Percentiles rank a stretch among this genome's conserved stretches.
phyloP scores from a whole-genome alignment of 176 grass and related monocot species.

The Zizania latifolia region DNA sequence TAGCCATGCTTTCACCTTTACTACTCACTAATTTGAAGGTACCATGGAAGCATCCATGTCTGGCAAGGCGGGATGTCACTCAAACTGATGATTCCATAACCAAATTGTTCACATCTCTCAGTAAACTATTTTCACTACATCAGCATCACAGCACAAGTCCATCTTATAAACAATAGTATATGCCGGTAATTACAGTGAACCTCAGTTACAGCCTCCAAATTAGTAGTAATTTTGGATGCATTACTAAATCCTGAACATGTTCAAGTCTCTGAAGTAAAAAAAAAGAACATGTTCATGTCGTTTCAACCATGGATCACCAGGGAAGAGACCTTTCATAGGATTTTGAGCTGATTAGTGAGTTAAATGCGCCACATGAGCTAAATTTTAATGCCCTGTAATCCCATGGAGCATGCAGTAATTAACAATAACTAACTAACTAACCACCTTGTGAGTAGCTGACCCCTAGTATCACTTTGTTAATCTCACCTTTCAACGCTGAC shows the following conservation, averaged over 20 bases:
- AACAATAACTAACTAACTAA: too few relatives aligned
- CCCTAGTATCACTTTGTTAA: too few relatives aligned
- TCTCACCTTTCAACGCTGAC: not conserved
- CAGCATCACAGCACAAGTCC: not conserved
- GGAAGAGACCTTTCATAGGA: too few relatives aligned
- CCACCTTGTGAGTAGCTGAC: too few relatives aligned
- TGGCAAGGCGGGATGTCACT: not conserved
- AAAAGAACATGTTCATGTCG: too few relatives aligned
- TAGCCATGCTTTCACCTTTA: constrained; percentile 4
- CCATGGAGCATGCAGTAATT: too few relatives aligned
- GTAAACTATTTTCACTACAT: not conserved
- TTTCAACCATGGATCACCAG: too few relatives aligned
- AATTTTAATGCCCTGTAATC: too few relatives aligned
- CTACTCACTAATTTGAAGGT: not conserved
- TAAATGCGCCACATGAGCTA: too few relatives aligned
- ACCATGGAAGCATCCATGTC: not conserved
- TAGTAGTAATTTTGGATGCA: not conserved
- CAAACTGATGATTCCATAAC: not conserved
- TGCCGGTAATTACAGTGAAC: not conserved
- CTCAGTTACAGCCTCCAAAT: not conserved
- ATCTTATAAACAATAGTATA: not conserved
- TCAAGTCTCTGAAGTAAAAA: not conserved
- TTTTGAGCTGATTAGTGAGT: too few relatives aligned
- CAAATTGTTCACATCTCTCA: not conserved
- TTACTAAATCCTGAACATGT: not conserved